Base-by-base conservation (phyloP, 495 filamentous ascomycete species). In the Cairneyella variabilis region DNA sequence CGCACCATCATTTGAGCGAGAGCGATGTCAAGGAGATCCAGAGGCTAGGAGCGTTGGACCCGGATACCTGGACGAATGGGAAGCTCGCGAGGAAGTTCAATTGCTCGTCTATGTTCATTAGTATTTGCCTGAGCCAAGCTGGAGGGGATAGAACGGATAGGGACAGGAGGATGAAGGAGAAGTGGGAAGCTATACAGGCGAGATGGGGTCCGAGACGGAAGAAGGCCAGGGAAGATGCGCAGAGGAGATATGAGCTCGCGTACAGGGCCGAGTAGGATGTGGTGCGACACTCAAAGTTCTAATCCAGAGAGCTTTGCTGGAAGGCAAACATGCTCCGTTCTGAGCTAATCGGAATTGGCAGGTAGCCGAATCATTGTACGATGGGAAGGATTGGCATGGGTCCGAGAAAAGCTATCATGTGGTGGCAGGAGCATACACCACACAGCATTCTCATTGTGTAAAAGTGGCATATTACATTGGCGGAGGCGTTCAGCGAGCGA, bases 21-120 rank as follows among this genome's bases (percentile, higher is more conserved):
- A 75, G 77, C 51, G 82, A 97, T 59, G 80, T 97, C 40, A 80
- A 77, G 44, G 88, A 95, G 74, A 93, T 97, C 60, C 80, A 87
- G 48, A 64, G 65, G 51, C 76, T 96, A 62, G 80, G 89, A 51
- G 61, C 66, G 21, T 66, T 67, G 47, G 85, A 95, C 67, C 88
- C 89, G 0, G 72, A 77, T 53, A 74, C 64, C 36, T 93, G 90
- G 89, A 90, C 83, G 57, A 77, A 86, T 49, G 70, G 67, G 49
- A 77, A 71, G 63, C 70, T 96, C 52, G 86, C 89, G 32, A 74
- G 80, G 62, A 82, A 80, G 56, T 96, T 86, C 68, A 77, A 80
- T n/a, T 95, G 90, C 74, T 82, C 79, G 53, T 75, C 80, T 17
- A 70, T 85, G 40, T 95, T 96, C 62, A 79, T 96, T 52, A 76